Base-by-base conservation (phyloP, 345 rosid genomes). In the Pistacia vera region DNA sequence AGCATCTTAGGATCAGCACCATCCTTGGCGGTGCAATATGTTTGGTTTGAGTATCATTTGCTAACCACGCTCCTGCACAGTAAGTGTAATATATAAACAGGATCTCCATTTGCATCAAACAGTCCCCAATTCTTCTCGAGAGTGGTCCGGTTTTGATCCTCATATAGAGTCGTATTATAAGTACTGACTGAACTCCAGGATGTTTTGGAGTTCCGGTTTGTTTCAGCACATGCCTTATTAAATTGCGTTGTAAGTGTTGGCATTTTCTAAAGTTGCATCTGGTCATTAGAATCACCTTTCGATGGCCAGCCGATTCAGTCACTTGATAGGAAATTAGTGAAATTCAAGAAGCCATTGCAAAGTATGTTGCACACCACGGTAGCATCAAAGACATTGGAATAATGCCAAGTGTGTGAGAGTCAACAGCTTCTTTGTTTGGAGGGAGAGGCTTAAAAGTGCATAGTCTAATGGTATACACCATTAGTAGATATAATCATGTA, bases 271-370 rank as follows among this genome's bases (percentile, higher is more conserved):
- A 2, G 93, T 91, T 3, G 98, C 98, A 51, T 91, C 93, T 10
- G 92, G 97, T 93, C 98, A 0, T 84, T 83, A 1, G 93, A 73
- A 18, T 88, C 95, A 0, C 95, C 98, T 73, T 91, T 91, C 0
- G 98, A 91, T 5, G 98, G 98, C 98, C 98, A 91, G 49, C 98
- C 98, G 98, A 79, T 56, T 93, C 97, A 0, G 91, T 89, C 75
- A 93, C 91, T 20, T 79, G 51, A 93, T 85, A 5, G 95, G 97
- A 52, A 93, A 74, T 90, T 90, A 35, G 95, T 93, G 89, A 90
- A 84, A 78, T 93, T 93, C 3, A 93, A 63, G 51, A 85, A 3
- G 84, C 83, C 98, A 93, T 93, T 0, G 98, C 90, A 35, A 90
- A 93, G 82, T 93, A 91, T 0, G 98, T 82, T 48, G 98, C 97